phyloP scores from a whole-genome alignment of 1,284 basidiomycete species.

The Trichosporon sp. region DNA sequence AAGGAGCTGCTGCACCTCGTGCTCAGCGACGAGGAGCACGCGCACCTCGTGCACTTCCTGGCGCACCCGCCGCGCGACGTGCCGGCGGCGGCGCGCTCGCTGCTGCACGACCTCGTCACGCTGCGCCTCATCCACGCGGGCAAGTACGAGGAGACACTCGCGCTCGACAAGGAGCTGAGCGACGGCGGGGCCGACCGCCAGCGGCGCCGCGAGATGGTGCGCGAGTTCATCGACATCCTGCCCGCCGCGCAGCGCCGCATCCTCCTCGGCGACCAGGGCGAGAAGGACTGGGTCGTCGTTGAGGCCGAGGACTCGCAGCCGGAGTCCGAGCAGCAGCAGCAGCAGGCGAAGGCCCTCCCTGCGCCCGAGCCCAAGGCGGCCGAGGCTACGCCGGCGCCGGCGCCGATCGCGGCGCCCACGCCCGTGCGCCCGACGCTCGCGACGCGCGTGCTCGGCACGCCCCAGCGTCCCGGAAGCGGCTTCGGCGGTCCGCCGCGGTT shows the following conservation, averaged over 20 bases:
- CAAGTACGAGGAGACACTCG: conserved; percentile 65
- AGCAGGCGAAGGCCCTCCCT: neutral
- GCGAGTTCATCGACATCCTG: conserved; percentile 60
- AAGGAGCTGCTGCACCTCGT: conserved; percentile 41
- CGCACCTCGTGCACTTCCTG: conserved; percentile 40
- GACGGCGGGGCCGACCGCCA: conserved; percentile 41
- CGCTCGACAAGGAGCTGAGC: conserved; percentile 59
- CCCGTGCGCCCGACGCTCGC: conserved; percentile 7
- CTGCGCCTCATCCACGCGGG: conserved; percentile 72
- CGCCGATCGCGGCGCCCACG: conserved; percentile 5
- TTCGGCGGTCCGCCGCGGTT: conserved; percentile 45
- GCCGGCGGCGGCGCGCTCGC: conserved; percentile 54
- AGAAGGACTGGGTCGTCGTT: conserved; percentile 1
- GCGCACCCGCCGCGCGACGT: conserved; percentile 52
- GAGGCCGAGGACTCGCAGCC: neutral
- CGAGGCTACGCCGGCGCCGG: neutral
- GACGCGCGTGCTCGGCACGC: conserved; percentile 11
- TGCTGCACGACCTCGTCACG: conserved; percentile 74
- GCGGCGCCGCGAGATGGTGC: conserved; percentile 62
- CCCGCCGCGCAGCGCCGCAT: conserved; percentile 55
- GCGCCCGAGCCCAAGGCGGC: neutral
- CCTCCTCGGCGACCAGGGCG: conserved; percentile 15
- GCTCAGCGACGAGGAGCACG: conserved; percentile 37
- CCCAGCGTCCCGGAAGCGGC: conserved; percentile 25
- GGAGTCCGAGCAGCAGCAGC: neutral